Evolutionary conservation across 306 rosid species (phyloP), one percentile per base, ranked within the genome.

Genomic region (Erythrophleum fordii): DNA sequence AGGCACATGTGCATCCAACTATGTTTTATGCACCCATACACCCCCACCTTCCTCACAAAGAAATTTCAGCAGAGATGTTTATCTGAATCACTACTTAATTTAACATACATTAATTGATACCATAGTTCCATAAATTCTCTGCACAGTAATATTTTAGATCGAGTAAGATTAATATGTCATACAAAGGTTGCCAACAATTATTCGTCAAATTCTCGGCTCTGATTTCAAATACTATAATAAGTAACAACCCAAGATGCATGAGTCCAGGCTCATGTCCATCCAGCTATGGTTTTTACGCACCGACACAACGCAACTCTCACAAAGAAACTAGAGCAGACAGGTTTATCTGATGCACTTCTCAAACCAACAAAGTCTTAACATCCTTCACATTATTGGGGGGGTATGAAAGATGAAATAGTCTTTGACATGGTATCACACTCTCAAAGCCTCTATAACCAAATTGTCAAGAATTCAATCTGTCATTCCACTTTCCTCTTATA

Each of bases 321-420:
- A 39, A 46, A 79, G 53, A 76, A 71, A 17, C 67, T 18, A 60
- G 58, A 64, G 42, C 49, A 72, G 42, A 75, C 48, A 78, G 17
- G 26, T 35, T 78, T 59, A 42, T 46, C 29, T 34, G 60, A 83
- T 73, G 65, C 66, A 16, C 60, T 58, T 83, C 58, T 68, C 60
- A 83, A 44, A 60, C 79, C 60, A 22, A 70, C 49, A 11, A 46
- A 45, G 67, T 62, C 49, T 51, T 20, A 78, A 58, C 69, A 77
- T 55, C 79, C 39, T 46, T 67, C 68, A 41, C 44, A 26, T 46
- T 77, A 72, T 51, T 2, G 5, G n/a, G 53, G 9, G 8, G 42
- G 5, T 1, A 56, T 9, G 37, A 59, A 12, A 58, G 35, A 59
- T 26, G 35, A 59, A 23, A 22, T 9, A 56, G 34, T 28, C 62